phyloP scores from a whole-genome alignment of 1,284 basidiomycete genomes.

The Ustilago sp. region DNA sequence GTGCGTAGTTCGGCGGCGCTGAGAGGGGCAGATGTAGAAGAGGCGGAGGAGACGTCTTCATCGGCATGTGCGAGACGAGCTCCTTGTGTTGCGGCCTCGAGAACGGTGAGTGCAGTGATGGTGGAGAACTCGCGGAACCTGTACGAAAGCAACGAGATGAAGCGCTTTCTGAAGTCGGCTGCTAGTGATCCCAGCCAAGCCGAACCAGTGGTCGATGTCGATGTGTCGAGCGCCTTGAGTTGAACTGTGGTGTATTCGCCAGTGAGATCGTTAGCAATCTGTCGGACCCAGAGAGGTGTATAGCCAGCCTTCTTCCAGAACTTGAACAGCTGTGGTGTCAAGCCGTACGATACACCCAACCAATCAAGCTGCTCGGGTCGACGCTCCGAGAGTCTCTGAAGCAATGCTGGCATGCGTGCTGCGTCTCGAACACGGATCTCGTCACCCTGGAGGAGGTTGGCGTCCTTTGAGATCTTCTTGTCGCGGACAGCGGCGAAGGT shows the following conservation, averaged over 20 bases:
- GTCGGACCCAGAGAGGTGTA: conserved; percentile 90
- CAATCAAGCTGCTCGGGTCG: conserved; percentile 93
- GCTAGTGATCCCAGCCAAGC: conserved; percentile 92
- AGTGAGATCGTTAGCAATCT: conserved; percentile 92
- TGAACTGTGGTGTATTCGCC: conserved; percentile 97
- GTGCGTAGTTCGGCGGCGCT: conserved; percentile 79
- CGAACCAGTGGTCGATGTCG: conserved; percentile 70
- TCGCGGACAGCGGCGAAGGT: conserved; percentile 71
- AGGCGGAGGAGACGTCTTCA: conserved; percentile 15
- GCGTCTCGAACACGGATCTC: conserved; percentile 78
- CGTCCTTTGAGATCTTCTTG: conserved; percentile 53
- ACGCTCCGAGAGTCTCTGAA: conserved; percentile 89
- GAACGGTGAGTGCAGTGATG: conserved; percentile 84
- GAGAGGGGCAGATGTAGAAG: conserved; percentile 29
- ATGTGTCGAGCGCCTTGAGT: conserved; percentile 74
- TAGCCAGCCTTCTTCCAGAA: conserved; percentile 98
- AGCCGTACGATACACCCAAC: conserved; percentile 93
- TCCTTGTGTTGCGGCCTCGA: conserved; percentile 83
- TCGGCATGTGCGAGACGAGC: conserved; percentile 64
- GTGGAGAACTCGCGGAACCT: conserved; percentile 93
- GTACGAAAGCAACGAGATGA: conserved; percentile 89
- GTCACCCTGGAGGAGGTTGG: conserved; percentile 43
- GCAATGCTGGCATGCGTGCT: conserved; percentile 87
- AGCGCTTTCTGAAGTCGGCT: conserved; percentile 91
- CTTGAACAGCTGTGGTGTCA: conserved; percentile 87